Evolutionary conservation across 129 eudicot genomes (phyloP), one percentile per base, ranked within the genome.

Genomic region (Dittrichia graveolens): DNA sequence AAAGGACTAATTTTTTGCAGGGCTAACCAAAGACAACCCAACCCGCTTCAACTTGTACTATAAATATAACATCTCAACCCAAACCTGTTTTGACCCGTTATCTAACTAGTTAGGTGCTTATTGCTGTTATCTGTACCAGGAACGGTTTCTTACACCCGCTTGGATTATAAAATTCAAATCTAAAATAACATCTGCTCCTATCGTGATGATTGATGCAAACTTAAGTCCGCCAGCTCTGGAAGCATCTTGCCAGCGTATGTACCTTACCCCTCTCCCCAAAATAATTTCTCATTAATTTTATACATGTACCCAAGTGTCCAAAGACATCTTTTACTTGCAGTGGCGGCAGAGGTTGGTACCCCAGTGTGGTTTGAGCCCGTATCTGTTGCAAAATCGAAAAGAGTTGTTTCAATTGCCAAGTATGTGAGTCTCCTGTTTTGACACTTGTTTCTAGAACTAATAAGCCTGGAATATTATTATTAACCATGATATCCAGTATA

Each of bases 301-400:
- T 61, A 6, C 48, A 37, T 1, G 48, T 24, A 24, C 31, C 31
- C 31, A 24, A 13, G 34, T 61, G 67, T 6, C 48, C 6, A 6
- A 50, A 37, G 43, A 11, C 8, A 10, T 68, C 34, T 55, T 69
- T 70, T 35, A 18, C 74, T 41, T 78, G 62, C 95, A 95, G 99
- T 85, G 84, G 89, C 97, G 6, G 88, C 91, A 59, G 87, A 91
- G 63, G 81, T 78, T 69, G 76, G 69, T 63, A 84, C 91, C 66
- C 91, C 96, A n/a, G 86, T 95, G 74, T 95, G 99, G 99, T 95
- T 95, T 83, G 99, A 95, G 88, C 99, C 99, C 11, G 99, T 95
- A 53, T 95, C 99, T 52, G 97, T 95, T 24, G 75, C 86, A 50
- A 95, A 95, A 81, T 91, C 99, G 49, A 81, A 38, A 88, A 86